A percentile compares a stretch with the other conserved stretches of the same genome.
These are phyloP conservation scores for Colletotrichum truncatum DNA, from an alignment of 2,329 filamentous ascomycete species.

Conservation along the genomic window DNA sequence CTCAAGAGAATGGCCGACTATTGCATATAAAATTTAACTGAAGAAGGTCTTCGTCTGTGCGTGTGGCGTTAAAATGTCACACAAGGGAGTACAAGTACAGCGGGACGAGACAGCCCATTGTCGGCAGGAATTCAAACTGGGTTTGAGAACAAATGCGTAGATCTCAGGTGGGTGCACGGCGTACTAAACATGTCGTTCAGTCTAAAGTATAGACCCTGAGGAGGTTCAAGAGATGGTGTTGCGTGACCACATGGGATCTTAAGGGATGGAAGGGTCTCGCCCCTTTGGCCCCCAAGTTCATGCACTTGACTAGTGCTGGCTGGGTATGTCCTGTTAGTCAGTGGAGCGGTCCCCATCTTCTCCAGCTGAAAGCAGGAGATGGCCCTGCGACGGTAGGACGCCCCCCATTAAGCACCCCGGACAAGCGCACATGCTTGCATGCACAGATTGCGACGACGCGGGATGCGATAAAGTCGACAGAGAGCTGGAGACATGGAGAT, in stretches of 20 bases:
- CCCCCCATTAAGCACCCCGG: slow-evolving; percentile 15
- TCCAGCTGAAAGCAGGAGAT: background rate
- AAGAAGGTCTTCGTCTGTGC: background rate
- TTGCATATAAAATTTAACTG: no score
- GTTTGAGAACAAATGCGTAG: background rate
- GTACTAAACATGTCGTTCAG: no score
- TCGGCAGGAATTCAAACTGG: background rate
- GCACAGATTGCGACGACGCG: background rate
- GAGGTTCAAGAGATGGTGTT: background rate
- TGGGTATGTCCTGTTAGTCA: background rate
- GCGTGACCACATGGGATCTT: no score
- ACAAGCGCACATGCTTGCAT: slow-evolving; percentile 12
- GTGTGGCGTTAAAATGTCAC: background rate
- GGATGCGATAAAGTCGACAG: background rate
- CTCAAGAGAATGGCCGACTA: no score
- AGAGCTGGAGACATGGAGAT: background rate
- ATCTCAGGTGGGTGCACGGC: background rate
- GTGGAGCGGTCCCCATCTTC: background rate
- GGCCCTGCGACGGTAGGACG: background rate
- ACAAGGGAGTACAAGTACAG: background rate
- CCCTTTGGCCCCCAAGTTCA: background rate
- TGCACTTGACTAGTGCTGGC: background rate
- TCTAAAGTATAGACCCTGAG: background rate
- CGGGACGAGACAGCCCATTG: background rate
- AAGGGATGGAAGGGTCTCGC: background rate